phyloP scores from a whole-genome alignment of 2,329 filamentous ascomycete species.

The Macrophomina tecta region DNA sequence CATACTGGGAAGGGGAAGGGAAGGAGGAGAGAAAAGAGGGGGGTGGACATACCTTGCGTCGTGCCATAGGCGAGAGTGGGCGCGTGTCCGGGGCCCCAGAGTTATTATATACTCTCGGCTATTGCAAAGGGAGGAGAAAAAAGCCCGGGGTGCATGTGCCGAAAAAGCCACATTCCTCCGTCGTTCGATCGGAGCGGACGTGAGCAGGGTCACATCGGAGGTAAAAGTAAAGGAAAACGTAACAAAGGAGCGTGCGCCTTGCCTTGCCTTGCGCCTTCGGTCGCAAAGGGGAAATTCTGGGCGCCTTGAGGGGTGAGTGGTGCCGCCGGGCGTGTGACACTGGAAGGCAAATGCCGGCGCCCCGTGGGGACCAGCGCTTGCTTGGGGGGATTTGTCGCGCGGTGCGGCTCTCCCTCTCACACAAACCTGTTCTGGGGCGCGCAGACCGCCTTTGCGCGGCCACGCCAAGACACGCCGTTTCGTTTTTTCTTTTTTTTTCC shows the following conservation, averaged over 20 bases:
- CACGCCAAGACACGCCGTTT: not conserved
- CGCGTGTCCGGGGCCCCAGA: conserved; percentile 4
- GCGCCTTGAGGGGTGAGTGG: conserved; percentile 10
- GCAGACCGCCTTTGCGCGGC: not conserved
- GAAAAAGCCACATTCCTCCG: not conserved
- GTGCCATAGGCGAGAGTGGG: not conserved
- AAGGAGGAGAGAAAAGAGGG: not conserved
- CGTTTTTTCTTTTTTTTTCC: not conserved
- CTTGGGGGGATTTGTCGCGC: not conserved
- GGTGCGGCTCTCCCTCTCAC: not conserved
- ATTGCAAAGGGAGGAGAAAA: not conserved
- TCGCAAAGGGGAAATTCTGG: conserved; percentile 6
- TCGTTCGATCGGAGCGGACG: not conserved
- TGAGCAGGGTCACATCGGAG: not conserved
- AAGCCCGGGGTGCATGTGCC: conserved; percentile 16
- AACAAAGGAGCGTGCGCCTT: not conserved
- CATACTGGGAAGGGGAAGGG: no score
- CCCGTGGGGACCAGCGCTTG: conserved; percentile 14
- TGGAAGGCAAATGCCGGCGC: conserved; percentile 21
- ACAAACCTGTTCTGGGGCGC: conserved; percentile 16
- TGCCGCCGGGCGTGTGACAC: not conserved
- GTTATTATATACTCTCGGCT: not conserved
- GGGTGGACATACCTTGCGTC: conserved; percentile 6
- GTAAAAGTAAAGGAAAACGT: not conserved
- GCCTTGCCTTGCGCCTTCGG: not conserved